Base-by-base conservation (phyloP, 306 rosid genomes). In the Castanea mollissima region DNA sequence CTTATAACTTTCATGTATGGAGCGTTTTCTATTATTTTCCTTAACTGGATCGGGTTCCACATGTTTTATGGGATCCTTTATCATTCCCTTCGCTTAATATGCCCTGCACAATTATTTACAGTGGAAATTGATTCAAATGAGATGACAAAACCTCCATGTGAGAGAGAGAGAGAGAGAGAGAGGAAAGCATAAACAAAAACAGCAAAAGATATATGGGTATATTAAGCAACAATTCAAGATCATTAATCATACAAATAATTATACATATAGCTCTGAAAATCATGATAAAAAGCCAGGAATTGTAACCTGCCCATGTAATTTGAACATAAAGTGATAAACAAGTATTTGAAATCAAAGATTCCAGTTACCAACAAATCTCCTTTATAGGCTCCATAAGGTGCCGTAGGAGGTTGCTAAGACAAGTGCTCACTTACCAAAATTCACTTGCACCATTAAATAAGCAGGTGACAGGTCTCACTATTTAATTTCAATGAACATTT, bases 61-160 rank as follows among this genome's bases (percentile, higher is more conserved):
- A 46, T 25, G 21, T 23, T 74, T 77, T 21, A 44, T 19, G 21
- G 75, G 57, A 64, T 65, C 74, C 68, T 75, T 55, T 7, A 81
- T 85, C 81, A 75, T 78, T 69, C 81, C 76, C 71, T 64, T 75
- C 51, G 16, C 57, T 77, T 77, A 62, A 67, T 32, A 19, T 1
- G 16, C 81, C 83, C 85, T 81, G 76, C 74, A 74, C 74, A 74
- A 31, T 34, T 71, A 15, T 23, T 20, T 31, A 75, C 70, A 74
- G 13, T 4, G 7, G 76, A 23, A 46, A 64, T 46, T 74, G 5
- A 74, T 67, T 34, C 20, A 64, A 71, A 77, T 77, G 55, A 62
- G 64, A 21, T 55, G 56, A 23, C 5, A 76, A 23, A 27, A 5
- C 11, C n/a, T 23, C 19, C 35, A 34, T 4, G 15, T 9, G 54